Base-by-base conservation (phyloP, 768 basidiomycete genomes). In the Xerocomus brunneocitrinus region DNA sequence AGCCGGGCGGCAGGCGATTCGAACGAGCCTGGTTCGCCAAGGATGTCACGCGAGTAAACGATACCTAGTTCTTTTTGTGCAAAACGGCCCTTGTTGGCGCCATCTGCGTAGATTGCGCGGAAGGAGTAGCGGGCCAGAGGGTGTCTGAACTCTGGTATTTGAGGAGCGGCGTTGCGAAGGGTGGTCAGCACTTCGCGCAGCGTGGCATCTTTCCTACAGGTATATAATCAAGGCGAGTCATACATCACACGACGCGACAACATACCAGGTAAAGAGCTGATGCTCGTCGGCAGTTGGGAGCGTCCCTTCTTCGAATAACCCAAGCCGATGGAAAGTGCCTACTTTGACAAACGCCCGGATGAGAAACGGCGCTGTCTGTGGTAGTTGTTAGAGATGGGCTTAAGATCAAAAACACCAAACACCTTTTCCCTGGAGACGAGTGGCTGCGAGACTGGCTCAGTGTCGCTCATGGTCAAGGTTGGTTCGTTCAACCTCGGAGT, bases 331-430 rank as follows among this genome's bases (percentile, higher is more conserved):
- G 66, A 89, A 90, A 35, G 81, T 74, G 19, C 87, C 88, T 36
- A 89, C 80, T 79, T 90, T 91, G 52, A 91, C 78, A 67, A 92
- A 92, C 13, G 89, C 76, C 47, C 90, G 80, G 34, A 92, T 82
- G 50, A 92, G 81, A 68, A 92, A 92, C 6, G 90, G 90, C 0
- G 85, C 78, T 5, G 84, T 89, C 89, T 91, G 57, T 31, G 13
- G 24, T 9, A 25, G 24, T 9, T 30, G 34, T 61, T 6, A 54
- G 48, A 5, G 6, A 38, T 9, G 3, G 0, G 5, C 9, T 7
- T 6, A 41, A 28, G 27, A 41, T 1, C 1, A 3, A 0, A 0
- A 22, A 14, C 3, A 1, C 6, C 24, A 49, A 47, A 27, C n/a
- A 80, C 83, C 71, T 83, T 85, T 67, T 84, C 83, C 43, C 84